Evolutionary conservation across 2,329 filamentous ascomycete species (phyloP).

Genomic region (Bipolaris bicolor): DNA sequence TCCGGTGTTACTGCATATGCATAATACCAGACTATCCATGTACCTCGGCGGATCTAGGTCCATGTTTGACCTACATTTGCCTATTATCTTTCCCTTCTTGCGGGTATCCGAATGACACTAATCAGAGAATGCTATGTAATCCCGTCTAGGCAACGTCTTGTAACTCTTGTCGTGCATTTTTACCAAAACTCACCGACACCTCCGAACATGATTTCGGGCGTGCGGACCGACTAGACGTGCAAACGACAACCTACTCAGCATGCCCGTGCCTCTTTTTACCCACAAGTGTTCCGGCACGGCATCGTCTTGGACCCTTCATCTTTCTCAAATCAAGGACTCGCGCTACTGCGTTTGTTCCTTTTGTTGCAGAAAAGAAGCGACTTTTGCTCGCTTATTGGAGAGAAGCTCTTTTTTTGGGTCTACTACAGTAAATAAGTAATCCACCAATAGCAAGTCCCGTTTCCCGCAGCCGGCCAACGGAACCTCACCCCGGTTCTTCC

Average conservation of each 20-base stretch:
- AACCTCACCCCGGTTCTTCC: conserved; percentile 27
- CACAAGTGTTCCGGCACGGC: not conserved
- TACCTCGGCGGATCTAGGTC: not conserved
- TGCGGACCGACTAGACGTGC: conserved; percentile 8
- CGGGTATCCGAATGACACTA: not conserved
- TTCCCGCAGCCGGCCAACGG: too few species aligned
- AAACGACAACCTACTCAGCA: not conserved
- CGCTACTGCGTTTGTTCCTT: conserved; percentile 17
- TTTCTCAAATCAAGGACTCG: not conserved
- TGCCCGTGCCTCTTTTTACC: not conserved
- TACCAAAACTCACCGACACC: not conserved
- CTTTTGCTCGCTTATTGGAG: conserved; percentile 13
- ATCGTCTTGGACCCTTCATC: conserved; percentile 1
- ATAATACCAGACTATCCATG: not conserved
- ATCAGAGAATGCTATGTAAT: not conserved
- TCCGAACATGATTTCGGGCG: conserved; percentile 4
- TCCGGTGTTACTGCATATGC: too few species aligned
- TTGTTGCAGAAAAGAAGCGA: conserved; percentile 11
- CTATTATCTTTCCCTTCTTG: too few species aligned
- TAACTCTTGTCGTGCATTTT: not conserved
- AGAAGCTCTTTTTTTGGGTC: too few species aligned
- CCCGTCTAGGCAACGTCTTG: not conserved
- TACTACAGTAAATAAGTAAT: conserved; percentile 3
- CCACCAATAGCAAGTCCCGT: too few species aligned
- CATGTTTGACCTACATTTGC: not conserved